These are phyloP conservation scores for Mycena sanguinolenta DNA, from an alignment of 768 basidiomycete genomes.

Conservation along the genomic window DNA sequence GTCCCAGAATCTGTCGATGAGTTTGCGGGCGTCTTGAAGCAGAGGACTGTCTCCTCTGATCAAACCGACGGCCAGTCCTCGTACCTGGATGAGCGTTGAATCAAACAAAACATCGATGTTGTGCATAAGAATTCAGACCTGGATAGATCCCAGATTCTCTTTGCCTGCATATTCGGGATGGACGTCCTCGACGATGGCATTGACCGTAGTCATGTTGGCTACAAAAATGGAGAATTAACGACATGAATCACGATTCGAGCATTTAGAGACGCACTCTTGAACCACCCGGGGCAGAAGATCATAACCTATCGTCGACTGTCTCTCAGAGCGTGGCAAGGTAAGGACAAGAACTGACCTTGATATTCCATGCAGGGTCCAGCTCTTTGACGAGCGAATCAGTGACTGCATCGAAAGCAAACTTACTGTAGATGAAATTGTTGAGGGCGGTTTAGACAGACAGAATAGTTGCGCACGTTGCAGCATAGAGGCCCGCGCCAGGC, in stretches of 20 bases:
- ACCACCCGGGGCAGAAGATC: constrained; percentile 37
- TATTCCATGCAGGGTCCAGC: constrained; percentile 57
- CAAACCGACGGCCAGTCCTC: constrained; percentile 13
- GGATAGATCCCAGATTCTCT: constrained; percentile 36
- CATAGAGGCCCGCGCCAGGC: constrained; percentile 46
- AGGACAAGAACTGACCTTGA: too few species aligned
- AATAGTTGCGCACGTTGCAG: constrained; percentile 35
- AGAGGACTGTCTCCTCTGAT: constrained; percentile 30
- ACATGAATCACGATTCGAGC: not conserved
- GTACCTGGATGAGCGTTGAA: constrained; percentile 8
- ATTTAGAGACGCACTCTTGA: constrained; percentile 27
- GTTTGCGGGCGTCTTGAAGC: constrained; percentile 33
- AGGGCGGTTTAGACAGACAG: constrained; percentile 27
- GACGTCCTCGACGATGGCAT: constrained; percentile 29
- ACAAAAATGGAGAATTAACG: not conserved
- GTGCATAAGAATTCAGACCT: constrained; percentile 10
- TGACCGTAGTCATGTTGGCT: constrained; percentile 37
- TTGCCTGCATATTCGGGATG: constrained; percentile 35
- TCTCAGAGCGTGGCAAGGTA: too few species aligned
- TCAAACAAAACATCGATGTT: not conserved
- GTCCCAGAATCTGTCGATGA: constrained; percentile 34
- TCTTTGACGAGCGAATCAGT: constrained; percentile 54
- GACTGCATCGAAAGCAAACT: constrained; percentile 56
- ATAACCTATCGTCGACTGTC: too few species aligned
- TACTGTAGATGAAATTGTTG: too few species aligned